These are phyloP conservation scores for Penicillium coprophilum DNA, from an alignment of 495 filamentous ascomycete genomes.

Conservation along the genomic window DNA sequence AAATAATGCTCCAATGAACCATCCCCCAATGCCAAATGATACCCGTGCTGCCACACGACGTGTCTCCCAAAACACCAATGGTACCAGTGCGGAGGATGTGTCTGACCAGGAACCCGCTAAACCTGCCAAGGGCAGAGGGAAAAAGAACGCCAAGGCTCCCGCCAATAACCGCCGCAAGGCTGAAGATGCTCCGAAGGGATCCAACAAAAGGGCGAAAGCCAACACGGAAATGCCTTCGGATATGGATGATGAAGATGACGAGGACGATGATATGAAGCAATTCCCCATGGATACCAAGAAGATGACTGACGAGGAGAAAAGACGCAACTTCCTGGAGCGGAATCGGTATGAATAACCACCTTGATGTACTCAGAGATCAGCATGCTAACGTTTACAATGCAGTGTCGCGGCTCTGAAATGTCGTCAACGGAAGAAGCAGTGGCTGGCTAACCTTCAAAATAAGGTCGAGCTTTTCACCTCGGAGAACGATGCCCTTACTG, in stretches of 20 bases:
- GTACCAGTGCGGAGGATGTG: constrained; percentile 50
- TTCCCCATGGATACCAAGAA: constrained; percentile 58
- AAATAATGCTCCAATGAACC: constrained; percentile 46
- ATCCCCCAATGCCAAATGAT: constrained; percentile 27
- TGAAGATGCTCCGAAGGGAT: constrained; percentile 68
- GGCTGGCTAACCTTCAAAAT: constrained; percentile 90
- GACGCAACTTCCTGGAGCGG: constrained; percentile 94
- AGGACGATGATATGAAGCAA: constrained; percentile 50
- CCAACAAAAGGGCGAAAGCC: constrained; percentile 71
- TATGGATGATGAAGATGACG: constrained; percentile 51
- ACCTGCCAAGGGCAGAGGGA: constrained; percentile 65
- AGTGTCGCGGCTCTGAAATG: constrained; percentile 97
- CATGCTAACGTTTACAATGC: constrained; percentile 21
- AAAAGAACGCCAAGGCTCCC: constrained; percentile 58
- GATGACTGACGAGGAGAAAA: constrained; percentile 99
- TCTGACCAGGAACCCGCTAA: constrained; percentile 70
- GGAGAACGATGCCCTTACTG: constrained; percentile 86
- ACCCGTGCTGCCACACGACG: constrained; percentile 31
- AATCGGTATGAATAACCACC: constrained; percentile 71
- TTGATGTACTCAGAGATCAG: not conserved
- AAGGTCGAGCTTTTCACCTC: constrained; percentile 90
- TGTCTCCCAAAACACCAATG: constrained; percentile 39
- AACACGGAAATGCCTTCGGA: constrained; percentile 54
- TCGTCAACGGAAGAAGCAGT: constrained; percentile 97
- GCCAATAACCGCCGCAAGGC: constrained; percentile 74